Conservation (phyloP, 306 rosid genomes). For the Quercus gilva region DNA sequence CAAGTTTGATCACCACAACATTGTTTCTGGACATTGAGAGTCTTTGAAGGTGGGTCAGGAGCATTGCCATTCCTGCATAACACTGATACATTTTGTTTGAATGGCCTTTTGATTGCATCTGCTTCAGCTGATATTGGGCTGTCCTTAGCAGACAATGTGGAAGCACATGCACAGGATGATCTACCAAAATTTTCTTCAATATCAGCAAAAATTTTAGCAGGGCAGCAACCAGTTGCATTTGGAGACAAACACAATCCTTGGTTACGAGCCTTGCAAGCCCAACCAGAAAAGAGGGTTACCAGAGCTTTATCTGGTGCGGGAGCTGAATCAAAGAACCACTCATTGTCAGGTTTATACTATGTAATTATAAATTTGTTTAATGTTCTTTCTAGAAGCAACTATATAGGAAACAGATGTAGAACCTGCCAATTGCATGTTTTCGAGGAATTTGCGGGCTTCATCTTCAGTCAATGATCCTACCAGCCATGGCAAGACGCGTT, state of each 20-base stretch:
- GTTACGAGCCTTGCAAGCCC: slow-evolving; percentile 99
- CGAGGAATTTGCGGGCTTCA: slow-evolving; percentile 66
- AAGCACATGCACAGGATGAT: slow-evolving; percentile 51
- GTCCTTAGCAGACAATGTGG: slow-evolving; percentile 55
- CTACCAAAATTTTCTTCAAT: slow-evolving; percentile 60
- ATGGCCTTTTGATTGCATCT: slow-evolving; percentile 55
- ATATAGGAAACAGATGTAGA: slow-evolving; percentile 30
- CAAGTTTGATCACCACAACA: slow-evolving; percentile 71
- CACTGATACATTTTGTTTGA: slow-evolving; percentile 44
- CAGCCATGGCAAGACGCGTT: slow-evolving; percentile 94
- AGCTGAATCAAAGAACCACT: slow-evolving; percentile 57
- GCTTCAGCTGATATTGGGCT: slow-evolving; percentile 43
- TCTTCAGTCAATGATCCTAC: slow-evolving; percentile 74
- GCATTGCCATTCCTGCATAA: slow-evolving; percentile 44
- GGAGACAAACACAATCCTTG: slow-evolving; percentile 81
- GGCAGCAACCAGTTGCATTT: slow-evolving; percentile 72
- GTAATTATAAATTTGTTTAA: neutral
- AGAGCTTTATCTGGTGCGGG: slow-evolving; percentile 83
- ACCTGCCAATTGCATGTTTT: slow-evolving; percentile 96
- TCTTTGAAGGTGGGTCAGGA: slow-evolving; percentile 34
- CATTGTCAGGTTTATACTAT: slow-evolving; percentile 34
- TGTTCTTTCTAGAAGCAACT: slow-evolving; percentile 15
- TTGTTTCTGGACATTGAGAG: slow-evolving; percentile 39
- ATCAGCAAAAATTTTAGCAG: slow-evolving; percentile 65
- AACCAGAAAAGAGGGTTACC: slow-evolving; percentile 91